These are phyloP conservation scores for Cyathus striatus DNA, from an alignment of 768 basidiomycete species.

Conservation along the genomic window DNA sequence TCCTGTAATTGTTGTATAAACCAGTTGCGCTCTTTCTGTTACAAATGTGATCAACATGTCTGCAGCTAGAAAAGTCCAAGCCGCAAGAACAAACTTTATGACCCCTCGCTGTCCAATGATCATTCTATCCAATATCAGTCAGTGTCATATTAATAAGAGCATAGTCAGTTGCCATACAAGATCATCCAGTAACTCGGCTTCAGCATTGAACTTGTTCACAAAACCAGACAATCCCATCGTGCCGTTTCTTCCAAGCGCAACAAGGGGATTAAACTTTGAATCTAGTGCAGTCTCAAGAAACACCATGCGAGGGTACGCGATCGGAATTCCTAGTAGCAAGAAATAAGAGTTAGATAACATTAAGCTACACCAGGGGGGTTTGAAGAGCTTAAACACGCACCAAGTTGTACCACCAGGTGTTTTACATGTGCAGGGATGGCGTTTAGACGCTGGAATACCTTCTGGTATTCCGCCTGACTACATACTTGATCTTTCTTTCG, in stretches of 20 bases:
- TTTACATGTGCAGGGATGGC: constrained; percentile 62
- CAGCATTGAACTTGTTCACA: constrained; percentile 88
- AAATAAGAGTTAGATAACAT: background rate
- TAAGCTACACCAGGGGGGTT: background rate
- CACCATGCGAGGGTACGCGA: constrained; percentile 92
- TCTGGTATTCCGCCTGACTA: constrained; percentile 65
- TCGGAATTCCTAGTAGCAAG: constrained; percentile 52
- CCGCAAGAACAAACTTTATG: constrained; percentile 54
- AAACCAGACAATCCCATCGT: constrained; percentile 69
- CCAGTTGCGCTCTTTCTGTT: constrained; percentile 93
- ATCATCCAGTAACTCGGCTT: constrained; percentile 92
- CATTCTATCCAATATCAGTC: constrained; percentile 46
- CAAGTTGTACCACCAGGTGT: constrained; percentile 81
- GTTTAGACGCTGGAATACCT: constrained; percentile 59
- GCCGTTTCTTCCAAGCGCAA: constrained; percentile 66
- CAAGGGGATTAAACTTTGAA: constrained; percentile 80
- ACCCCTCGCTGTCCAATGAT: constrained; percentile 83
- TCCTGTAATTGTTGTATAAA: constrained; percentile 76
- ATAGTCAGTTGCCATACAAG: constrained; percentile 47
- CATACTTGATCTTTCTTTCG: constrained; percentile 80
- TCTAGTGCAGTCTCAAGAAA: constrained; percentile 79
- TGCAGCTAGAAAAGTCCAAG: constrained; percentile 1
- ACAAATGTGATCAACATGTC: constrained; percentile 8
- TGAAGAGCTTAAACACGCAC: constrained; percentile 35
- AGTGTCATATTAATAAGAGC: background rate